A percentile compares a stretch with the other conserved stretches of the same genome.
phyloP scores from a whole-genome alignment of 345 rosid species.

The Hypericum androsaemum region DNA sequence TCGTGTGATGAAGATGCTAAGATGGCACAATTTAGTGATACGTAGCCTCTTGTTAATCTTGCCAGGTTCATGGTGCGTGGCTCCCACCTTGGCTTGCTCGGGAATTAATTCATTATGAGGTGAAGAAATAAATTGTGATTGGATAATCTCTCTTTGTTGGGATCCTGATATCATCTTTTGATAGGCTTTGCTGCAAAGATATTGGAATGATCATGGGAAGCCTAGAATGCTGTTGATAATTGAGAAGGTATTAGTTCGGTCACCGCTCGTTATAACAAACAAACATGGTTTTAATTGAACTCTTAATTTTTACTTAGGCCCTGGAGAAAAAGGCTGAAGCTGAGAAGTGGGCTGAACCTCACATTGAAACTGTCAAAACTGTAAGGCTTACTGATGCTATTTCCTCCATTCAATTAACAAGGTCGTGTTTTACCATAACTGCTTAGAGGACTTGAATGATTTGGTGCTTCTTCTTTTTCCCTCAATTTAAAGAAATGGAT shows the following conservation, averaged over 20 bases:
- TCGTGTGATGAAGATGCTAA: too few relatives aligned
- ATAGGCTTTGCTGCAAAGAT: constrained; percentile 24
- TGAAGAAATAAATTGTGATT: constrained; percentile 10
- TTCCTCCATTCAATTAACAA: constrained; percentile 1
- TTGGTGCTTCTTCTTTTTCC: constrained; percentile 1
- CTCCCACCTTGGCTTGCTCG: constrained; percentile 89
- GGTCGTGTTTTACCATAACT: constrained; percentile 9
- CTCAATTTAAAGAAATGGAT: constrained; percentile 53
- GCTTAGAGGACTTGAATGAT: not conserved
- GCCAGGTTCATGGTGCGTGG: constrained; percentile 92
- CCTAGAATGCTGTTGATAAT: constrained; percentile 51
- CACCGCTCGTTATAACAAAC: not conserved
- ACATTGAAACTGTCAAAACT: constrained; percentile 49
- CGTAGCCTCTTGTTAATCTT: constrained; percentile 14
- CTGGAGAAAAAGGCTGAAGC: constrained; percentile 55
- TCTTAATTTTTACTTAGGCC: constrained; percentile 34
- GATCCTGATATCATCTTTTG: not conserved
- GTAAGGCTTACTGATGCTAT: constrained; percentile 32
- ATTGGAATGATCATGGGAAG: constrained; percentile 75
- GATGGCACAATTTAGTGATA: constrained; percentile 12
- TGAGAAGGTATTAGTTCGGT: constrained; percentile 52
- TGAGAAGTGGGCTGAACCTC: constrained; percentile 82
- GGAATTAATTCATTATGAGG: constrained; percentile 47
- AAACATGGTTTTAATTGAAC: not conserved
- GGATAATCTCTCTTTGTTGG: constrained; percentile 9